Conservation (phyloP, 768 basidiomycete species). For the Fomitopsis serialis region DNA sequence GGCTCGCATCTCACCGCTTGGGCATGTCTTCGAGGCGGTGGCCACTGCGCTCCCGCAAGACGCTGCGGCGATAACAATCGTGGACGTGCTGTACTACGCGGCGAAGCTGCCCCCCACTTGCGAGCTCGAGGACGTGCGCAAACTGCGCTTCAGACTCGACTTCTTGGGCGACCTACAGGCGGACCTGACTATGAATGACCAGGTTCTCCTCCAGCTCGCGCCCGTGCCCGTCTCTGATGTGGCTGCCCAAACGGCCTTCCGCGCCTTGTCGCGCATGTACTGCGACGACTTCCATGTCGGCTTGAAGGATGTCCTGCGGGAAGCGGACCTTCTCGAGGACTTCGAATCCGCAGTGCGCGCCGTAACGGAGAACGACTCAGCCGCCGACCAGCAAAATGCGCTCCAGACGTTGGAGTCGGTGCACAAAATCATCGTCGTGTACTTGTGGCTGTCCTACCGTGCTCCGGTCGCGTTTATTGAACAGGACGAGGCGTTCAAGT, state of each 20-base stretch:
- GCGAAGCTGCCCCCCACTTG: constrained; percentile 39
- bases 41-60: constrained; percentile 38
- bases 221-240: constrained; percentile 51
- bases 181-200: constrained; percentile 18
- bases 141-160: constrained; percentile 26
- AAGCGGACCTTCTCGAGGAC: constrained; percentile 31
- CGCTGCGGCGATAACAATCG: constrained; percentile 36
- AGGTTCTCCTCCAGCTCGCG: constrained; percentile 39
- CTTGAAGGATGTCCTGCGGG: constrained; percentile 31
- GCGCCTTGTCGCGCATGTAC: constrained; percentile 39
- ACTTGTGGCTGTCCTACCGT: constrained; percentile 82
- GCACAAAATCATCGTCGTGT: constrained; percentile 72
- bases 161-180: constrained; percentile 34
- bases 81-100: constrained; percentile 45
- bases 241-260: constrained; percentile 27
- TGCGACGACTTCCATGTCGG: constrained; percentile 35
- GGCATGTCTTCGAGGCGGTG: constrained; percentile 21
- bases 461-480: constrained; percentile 62
- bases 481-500: constrained; percentile 37
- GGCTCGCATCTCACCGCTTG: constrained; percentile 41
- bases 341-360: constrained; percentile 33
- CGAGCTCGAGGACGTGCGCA: constrained; percentile 29
- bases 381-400: constrained; percentile 2
- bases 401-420: constrained; percentile 53
- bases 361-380: neutral